Conservation (phyloP, 2,329 filamentous ascomycete species). For the Polychaeton citri region DNA sequence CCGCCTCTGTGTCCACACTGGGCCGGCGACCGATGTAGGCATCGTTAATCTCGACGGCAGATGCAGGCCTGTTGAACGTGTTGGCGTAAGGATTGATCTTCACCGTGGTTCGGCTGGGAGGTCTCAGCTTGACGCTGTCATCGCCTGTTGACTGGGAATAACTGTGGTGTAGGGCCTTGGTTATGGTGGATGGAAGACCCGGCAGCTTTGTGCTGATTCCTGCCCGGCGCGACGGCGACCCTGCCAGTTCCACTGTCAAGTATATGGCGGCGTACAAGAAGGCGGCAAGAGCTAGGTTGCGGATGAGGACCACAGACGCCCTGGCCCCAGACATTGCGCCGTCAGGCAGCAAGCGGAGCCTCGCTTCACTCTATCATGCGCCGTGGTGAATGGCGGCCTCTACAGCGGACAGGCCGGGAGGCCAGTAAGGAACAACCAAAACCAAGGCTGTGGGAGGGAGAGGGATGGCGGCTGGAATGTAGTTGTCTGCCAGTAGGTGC, state of each 20-base stretch:
- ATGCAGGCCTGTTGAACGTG: slow-evolving; percentile 40
- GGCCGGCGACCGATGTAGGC: slow-evolving; percentile 39
- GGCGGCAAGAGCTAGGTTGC: slow-evolving; percentile 30
- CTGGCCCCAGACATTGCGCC: neutral
- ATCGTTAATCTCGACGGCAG: slow-evolving; percentile 37
- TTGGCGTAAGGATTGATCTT: slow-evolving; percentile 40
- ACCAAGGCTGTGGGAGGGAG: neutral
- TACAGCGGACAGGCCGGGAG: neutral
- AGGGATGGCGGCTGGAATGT: too few species aligned
- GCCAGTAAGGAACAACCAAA: neutral
- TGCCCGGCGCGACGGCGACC: slow-evolving; percentile 25
- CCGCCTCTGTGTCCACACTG: slow-evolving; percentile 40
- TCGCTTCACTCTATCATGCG: neutral
- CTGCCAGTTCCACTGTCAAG: slow-evolving; percentile 27
- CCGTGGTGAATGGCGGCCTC: neutral
- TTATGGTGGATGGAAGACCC: slow-evolving; percentile 19
- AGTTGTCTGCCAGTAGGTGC: too few species aligned
- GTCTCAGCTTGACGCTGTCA: slow-evolving; percentile 29
- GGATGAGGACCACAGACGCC: slow-evolving; percentile 10
- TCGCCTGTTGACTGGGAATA: slow-evolving; percentile 24
- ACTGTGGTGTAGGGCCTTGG: slow-evolving; percentile 17
- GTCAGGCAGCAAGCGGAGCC: neutral
- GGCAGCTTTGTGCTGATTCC: slow-evolving; percentile 29
- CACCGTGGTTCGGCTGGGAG: slow-evolving; percentile 24
- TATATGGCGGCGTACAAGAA: slow-evolving; percentile 30